A percentile compares a stretch with the other conserved stretches of the same genome.
Evolutionary conservation across 192 early-diverging fungal genomes (phyloP).

Genomic region (Phlyctochytrium bullatum): DNA sequence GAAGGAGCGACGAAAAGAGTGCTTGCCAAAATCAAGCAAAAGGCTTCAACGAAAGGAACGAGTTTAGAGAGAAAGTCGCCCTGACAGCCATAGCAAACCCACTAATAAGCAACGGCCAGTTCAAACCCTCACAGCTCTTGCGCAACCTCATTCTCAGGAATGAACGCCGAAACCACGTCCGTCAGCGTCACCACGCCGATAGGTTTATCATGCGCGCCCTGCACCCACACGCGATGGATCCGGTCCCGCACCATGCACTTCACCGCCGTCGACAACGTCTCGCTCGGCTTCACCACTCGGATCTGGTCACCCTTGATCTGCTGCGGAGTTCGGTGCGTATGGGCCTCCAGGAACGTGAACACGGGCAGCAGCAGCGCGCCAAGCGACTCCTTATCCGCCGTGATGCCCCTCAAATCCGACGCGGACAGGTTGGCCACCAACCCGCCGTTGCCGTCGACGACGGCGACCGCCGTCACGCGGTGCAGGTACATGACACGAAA

Average conservation of each 20-base stretch:
- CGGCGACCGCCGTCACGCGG: slow-evolving; percentile 55
- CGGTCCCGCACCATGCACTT: slow-evolving; percentile 47
- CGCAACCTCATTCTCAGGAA: slow-evolving; percentile 27
- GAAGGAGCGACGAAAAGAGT: no score
- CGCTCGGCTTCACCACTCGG: slow-evolving; percentile 16
- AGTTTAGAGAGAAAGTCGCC: no score
- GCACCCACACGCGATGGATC: slow-evolving; percentile 66
- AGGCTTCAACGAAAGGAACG: no score
- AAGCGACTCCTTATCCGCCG: slow-evolving; percentile 43
- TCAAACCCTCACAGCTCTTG: no score
- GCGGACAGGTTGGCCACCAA: slow-evolving; percentile 70
- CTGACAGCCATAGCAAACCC: no score
- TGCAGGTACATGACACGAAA: slow-evolving; percentile 47
- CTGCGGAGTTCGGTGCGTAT: slow-evolving; percentile 31
- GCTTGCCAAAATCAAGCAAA: no score
- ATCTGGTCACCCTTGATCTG: slow-evolving; percentile 59
- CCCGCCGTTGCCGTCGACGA: slow-evolving; percentile 49
- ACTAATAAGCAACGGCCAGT: no score
- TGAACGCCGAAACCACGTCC: slow-evolving; percentile 61
- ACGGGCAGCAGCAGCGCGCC: slow-evolving; percentile 60
- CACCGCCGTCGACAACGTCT: slow-evolving; percentile 53
- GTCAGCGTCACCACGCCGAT: slow-evolving; percentile 73
- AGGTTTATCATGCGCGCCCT: slow-evolving; percentile 51
- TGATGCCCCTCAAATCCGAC: slow-evolving; percentile 72
- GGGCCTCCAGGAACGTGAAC: slow-evolving; percentile 58